phyloP scores from a whole-genome alignment of 78 protist species.

The Polysphondylium violaceum region DNA sequence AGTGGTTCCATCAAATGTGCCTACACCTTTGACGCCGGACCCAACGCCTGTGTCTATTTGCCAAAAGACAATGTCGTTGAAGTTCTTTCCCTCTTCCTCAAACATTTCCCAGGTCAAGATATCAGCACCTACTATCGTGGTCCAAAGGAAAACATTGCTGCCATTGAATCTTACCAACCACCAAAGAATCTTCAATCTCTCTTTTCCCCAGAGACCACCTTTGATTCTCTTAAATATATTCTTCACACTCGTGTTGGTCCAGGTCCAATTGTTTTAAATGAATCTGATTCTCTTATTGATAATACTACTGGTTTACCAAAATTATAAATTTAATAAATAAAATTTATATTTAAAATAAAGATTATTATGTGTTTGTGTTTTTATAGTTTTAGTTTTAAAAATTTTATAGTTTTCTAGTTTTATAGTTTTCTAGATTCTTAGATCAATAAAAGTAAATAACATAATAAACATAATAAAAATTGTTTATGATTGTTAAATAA shows the following conservation, averaged over 20 bases:
- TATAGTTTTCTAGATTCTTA: no score
- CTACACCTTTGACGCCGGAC: slow-evolving; percentile 99
- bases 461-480: no score
- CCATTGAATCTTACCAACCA: slow-evolving; percentile 11
- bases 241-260: slow-evolving; percentile 73
- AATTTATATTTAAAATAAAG: no score
- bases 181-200: slow-evolving; percentile 25
- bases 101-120: slow-evolving; percentile 78
- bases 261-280: slow-evolving; percentile 52
- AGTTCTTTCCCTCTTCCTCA: slow-evolving; percentile 51
- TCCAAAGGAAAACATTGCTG: neutral
- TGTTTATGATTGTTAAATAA: no score
- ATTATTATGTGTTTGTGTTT: no score
- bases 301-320: slow-evolving; percentile 59
- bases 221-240: slow-evolving; percentile 56
- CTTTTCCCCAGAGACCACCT: slow-evolving; percentile 9
- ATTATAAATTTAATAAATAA: neutral
- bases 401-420: no score
- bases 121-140: slow-evolving; percentile 53
- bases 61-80: slow-evolving; percentile 41
- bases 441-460: no score
- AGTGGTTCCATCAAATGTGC: slow-evolving; percentile 82
- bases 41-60: slow-evolving; percentile 95
- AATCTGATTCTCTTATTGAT: slow-evolving; percentile 47
- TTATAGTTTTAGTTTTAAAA: no score